Percentiles rank a stretch among this genome's conserved stretches.
These are phyloP conservation scores for Syzygium malaccense DNA, from an alignment of 441 rosid genomes.

Conservation along the genomic window DNA sequence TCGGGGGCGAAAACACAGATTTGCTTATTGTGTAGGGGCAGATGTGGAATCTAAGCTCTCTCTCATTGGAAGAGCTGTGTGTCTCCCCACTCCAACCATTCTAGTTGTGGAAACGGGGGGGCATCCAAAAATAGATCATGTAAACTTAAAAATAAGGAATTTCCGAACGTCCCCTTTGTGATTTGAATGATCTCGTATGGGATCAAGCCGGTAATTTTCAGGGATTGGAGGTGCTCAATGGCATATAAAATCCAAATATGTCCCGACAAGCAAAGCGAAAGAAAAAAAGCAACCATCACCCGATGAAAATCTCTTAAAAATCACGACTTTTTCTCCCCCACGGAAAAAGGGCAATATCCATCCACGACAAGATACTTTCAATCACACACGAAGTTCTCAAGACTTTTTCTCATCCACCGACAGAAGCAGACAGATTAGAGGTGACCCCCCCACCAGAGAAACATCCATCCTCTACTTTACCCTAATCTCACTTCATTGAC, in stretches of 20 bases:
- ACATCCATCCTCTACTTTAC: neutral
- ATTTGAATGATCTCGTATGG: neutral
- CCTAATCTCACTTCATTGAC: neutral
- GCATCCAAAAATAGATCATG: neutral
- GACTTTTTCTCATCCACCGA: neutral
- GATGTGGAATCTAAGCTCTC: neutral
- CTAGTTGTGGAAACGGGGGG: neutral
- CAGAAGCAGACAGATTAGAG: too few relatives aligned
- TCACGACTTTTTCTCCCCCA: neutral
- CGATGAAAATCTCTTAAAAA: fast-evolving
- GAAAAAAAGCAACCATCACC: neutral
- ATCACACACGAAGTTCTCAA: neutral
- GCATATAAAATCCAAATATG: neutral
- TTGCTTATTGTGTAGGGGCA: neutral
- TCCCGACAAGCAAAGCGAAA: neutral
- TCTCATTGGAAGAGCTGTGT: neutral
- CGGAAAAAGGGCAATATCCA: neutral
- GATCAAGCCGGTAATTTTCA: neutral
- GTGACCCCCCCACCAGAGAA: neutral
- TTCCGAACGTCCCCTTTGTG: fast-evolving
- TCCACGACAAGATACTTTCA: neutral
- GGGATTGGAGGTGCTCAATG: neutral
- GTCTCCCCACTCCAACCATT: neutral
- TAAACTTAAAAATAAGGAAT: neutral
- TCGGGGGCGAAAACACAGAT: neutral